Percentiles rank a stretch among this genome's conserved stretches.
Conservation (phyloP, 2,329 filamentous ascomycete species). For the Mycogone perniciosa region DNA sequence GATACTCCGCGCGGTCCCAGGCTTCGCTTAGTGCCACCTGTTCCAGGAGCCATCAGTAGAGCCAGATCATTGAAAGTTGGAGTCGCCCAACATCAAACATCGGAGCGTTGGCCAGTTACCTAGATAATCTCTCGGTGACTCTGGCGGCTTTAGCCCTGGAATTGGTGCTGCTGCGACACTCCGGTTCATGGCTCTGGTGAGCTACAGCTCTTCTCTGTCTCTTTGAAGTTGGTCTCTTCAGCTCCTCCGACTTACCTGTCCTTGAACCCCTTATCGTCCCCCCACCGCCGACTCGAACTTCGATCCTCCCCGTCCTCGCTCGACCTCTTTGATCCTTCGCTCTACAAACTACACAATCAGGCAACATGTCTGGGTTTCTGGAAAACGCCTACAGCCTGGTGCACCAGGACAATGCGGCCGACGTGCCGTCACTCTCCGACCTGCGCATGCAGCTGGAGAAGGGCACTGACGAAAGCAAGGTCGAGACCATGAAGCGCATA, state of each 20-base stretch:
- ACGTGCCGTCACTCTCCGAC: slow-evolving; percentile 84
- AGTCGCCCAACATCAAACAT: slow-evolving; percentile 17
- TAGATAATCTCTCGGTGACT: slow-evolving; percentile 23
- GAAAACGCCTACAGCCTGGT: slow-evolving; percentile 95
- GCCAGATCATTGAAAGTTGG: slow-evolving; percentile 30
- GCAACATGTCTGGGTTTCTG: slow-evolving; percentile 86
- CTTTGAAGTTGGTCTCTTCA: slow-evolving; percentile 19
- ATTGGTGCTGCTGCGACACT: slow-evolving; percentile 21
- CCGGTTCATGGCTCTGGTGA: slow-evolving; percentile 26
- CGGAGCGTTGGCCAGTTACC: slow-evolving; percentile 20
- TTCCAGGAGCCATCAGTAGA: slow-evolving; percentile 29
- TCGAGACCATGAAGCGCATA: slow-evolving; percentile 94
- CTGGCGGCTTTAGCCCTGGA: slow-evolving; percentile 22
- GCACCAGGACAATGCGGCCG: slow-evolving; percentile 93
- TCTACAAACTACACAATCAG: slow-evolving; percentile 15
- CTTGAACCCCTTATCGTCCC: slow-evolving; percentile 27
- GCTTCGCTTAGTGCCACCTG: slow-evolving; percentile 35
- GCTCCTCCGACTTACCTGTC: slow-evolving; percentile 5
- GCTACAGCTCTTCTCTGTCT: slow-evolving; percentile 19
- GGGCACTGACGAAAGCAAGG: slow-evolving; percentile 84
- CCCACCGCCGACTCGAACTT: slow-evolving; percentile 25
- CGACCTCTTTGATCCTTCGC: slow-evolving; percentile 15
- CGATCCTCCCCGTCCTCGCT: slow-evolving; percentile 16
- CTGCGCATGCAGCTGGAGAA: slow-evolving; percentile 91
- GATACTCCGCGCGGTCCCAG: slow-evolving; percentile 16